phyloP scores from a whole-genome alignment of 2,329 filamentous ascomycete genomes.

The Exophiala spinifera region DNA sequence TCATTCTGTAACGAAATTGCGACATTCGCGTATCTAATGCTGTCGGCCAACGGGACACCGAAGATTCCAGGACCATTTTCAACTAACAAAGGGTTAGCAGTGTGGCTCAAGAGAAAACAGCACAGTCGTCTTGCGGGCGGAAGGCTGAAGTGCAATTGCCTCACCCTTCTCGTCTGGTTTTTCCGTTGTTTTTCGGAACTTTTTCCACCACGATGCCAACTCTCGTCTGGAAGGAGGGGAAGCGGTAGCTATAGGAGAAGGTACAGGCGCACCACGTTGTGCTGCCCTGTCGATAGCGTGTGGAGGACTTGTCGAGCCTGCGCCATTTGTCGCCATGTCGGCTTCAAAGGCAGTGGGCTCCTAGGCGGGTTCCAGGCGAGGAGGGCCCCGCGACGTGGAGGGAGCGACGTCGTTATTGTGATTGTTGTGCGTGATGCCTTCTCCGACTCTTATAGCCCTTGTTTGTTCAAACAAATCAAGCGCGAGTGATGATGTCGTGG shows the following conservation, averaged over 20 bases:
- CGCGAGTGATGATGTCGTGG: not conserved
- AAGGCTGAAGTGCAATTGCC: constrained; percentile 16
- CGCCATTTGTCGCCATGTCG: constrained; percentile 25
- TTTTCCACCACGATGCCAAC: constrained; percentile 95
- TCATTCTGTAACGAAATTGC: constrained; percentile 94
- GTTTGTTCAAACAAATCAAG: not conserved
- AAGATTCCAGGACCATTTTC: constrained; percentile 66
- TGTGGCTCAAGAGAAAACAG: not conserved
- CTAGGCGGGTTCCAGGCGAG: constrained; percentile 3
- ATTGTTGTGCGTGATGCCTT: not conserved
- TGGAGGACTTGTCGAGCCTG: constrained; percentile 17
- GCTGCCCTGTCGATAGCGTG: constrained; percentile 17
- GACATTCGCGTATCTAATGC: constrained; percentile 96
- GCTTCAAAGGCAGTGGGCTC: constrained; percentile 22
- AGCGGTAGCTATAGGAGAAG: constrained; percentile 50
- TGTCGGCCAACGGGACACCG: constrained; percentile 85
- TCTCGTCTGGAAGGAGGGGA: constrained; percentile 83
- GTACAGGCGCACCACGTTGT: constrained; percentile 31
- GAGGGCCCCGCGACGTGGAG: not conserved
- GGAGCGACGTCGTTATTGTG: constrained; percentile 1
- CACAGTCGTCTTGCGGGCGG: not conserved
- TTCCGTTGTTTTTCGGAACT: constrained; percentile 72
- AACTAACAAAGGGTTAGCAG: constrained; percentile 20
- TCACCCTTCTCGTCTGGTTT: constrained; percentile 63
- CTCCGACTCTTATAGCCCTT: not conserved